phyloP scores from a whole-genome alignment of 2,329 filamentous ascomycete species.

The Beauveria sp. region DNA sequence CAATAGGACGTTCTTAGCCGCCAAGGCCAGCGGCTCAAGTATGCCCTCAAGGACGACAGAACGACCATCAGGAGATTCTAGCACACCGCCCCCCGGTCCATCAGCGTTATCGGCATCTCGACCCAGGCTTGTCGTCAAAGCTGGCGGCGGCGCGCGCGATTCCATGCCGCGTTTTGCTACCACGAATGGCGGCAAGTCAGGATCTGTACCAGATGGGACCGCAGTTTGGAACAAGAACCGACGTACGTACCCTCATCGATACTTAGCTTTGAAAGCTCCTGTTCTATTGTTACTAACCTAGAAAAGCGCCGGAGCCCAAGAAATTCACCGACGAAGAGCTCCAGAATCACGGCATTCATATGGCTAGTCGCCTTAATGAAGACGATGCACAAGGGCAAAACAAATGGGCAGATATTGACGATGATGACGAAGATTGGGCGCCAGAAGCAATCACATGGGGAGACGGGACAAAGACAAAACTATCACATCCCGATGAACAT shows the following conservation, averaged over 20 bases:
- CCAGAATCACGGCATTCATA: slow-evolving; percentile 78
- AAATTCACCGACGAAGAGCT: slow-evolving; percentile 83
- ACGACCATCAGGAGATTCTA: slow-evolving; percentile 40
- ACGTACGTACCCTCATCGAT: slow-evolving; percentile 44
- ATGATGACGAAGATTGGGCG: slow-evolving; percentile 82
- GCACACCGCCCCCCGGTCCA: slow-evolving; percentile 37
- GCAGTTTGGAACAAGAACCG: slow-evolving; percentile 87
- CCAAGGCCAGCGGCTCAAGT: slow-evolving; percentile 48
- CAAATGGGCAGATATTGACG: slow-evolving; percentile 86
- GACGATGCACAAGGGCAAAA: slow-evolving; percentile 68
- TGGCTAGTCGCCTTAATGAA: slow-evolving; percentile 69
- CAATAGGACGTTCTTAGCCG: slow-evolving; percentile 74
- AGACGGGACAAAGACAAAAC: slow-evolving; percentile 75
- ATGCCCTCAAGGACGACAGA: slow-evolving; percentile 42
- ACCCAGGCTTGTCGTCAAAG: slow-evolving; percentile 70
- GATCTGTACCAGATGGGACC: slow-evolving; percentile 59
- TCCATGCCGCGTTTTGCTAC: slow-evolving; percentile 36
- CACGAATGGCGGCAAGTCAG: slow-evolving; percentile 47
- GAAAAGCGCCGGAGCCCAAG: slow-evolving; percentile 59
- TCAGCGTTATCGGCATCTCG: slow-evolving; percentile 47
- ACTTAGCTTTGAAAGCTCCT: neutral
- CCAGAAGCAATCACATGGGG: slow-evolving; percentile 83
- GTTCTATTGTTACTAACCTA: slow-evolving; percentile 18
- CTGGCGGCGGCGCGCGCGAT: slow-evolving; percentile 52
- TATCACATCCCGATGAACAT: slow-evolving; percentile 54